Base-by-base conservation (phyloP, 257 asterid genomes). In the Catharanthus roseus region DNA sequence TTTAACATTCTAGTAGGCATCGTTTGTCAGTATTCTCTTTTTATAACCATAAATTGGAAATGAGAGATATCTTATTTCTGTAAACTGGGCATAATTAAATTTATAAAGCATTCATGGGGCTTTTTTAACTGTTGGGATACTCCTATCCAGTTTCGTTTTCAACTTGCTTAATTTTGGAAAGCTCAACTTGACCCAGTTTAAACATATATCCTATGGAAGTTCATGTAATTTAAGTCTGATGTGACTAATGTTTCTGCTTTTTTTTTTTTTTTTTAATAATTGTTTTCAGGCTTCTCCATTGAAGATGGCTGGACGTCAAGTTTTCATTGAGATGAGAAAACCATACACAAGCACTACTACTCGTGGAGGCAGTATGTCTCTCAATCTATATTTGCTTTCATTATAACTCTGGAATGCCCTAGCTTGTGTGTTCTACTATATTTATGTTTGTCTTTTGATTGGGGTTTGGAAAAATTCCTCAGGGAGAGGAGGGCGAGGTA, bases 211-310 rank as follows among this genome's bases (percentile, higher is more conserved):
- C 38, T 51, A 21, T 33, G 33, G 11, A 60, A 26, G 15, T 60
- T 71, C 15, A 36, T 49, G 53, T 34, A 38, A 23, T 61, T 36
- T 11, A 6, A 6, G 51, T 31, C 36, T 0, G 4, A 47, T 11
- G 21, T 47, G 23, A 12, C 28, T 11, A 26, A n/a, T 24, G 41
- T 71, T 28, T 71, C n/a, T 45, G 3, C 53, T 47, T 26, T 41
- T 10, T 21, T 10, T 41, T 29, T 34, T 41, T 67, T 42, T 66
- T 51, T 70, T 36, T 71, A n/a, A n/a, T n/a, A n/a, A n/a, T n/a
- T n/a, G n/a, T n/a, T n/a, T n/a, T n/a, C n/a, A 92, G 98, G 96
- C 95, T 66, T 92, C 96, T 57, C 96, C 96, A 23, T 74, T 90
- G 77, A 84, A 84, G 68, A 70, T 90, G 69, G 88, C 71, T 61